Base-by-base conservation (phyloP, 2,329 filamentous ascomycete genomes). In the Calonectria pauciramosa region DNA sequence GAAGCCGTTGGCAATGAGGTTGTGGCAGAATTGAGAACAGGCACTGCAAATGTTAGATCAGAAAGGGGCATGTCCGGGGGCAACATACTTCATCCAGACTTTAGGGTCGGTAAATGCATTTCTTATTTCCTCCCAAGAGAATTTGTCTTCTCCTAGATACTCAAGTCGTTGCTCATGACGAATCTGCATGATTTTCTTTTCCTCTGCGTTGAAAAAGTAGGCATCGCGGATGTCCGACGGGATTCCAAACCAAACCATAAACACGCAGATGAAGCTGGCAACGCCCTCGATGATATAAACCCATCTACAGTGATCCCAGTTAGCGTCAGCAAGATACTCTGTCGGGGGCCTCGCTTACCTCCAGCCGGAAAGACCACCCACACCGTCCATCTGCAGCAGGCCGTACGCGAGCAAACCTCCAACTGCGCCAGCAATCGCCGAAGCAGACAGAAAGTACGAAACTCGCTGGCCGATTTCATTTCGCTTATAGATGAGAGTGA, bases 391-490 rank as follows among this genome's bases (percentile, higher is more conserved):
- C 65, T 86, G 82, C 11, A 85, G 74, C 14, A 88, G 76, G 6
- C 86, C 89, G 71, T 89, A 92, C 2, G 91, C 91, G 16, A 84
- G 75, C 41, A 84, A 74, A 0, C 83, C 83, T 4, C 82, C 83
- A 56, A 84, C 79, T 87, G 87, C 86, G 0, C 86, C 88, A 0
- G 87, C 83, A 30, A 88, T 78, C 6, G 90, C 90, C n/a, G 88
- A 88, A 68, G 86, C 91, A 63, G 88, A 89, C 65, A 82, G 77
- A 20, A 82, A 75, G 66, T 89, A 87, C 0, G 90, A 89, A 7
- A 91, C 88, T 3, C 91, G 85, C 18, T 89, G 86, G 2, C 88
- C 89, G 26, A 90, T 85, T 80, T 93, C 91, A 4, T 89, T 87
- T 8, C 87, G 85, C 23, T 88, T 87, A 56, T 82, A 83, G 4